Conservation (phyloP, 2,329 filamentous ascomycete species). For the Paraphoma chrysanthemicola region DNA sequence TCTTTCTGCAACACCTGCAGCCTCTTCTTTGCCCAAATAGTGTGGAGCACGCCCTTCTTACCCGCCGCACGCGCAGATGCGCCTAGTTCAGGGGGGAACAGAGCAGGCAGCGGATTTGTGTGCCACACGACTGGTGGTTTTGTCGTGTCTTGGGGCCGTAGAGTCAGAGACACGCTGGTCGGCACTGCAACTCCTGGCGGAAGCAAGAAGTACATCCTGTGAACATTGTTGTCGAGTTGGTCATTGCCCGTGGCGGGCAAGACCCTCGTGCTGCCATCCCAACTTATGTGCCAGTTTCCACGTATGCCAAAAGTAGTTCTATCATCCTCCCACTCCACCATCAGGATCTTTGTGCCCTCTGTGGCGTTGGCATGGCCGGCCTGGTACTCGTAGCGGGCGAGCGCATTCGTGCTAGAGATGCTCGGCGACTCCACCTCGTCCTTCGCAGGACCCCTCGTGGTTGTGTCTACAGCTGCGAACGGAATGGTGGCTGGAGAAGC, state of each 20-base stretch:
- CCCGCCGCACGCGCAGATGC: constrained; percentile 70
- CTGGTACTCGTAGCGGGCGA: constrained; percentile 88
- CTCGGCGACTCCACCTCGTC: constrained; percentile 56
- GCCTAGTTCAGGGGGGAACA: constrained; percentile 80
- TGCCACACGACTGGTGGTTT: constrained; percentile 58
- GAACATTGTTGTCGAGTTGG: constrained; percentile 55
- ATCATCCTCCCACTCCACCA: constrained; percentile 87
- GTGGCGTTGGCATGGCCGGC: constrained; percentile 68
- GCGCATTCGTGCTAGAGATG: constrained; percentile 62
- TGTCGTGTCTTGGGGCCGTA: constrained; percentile 54
- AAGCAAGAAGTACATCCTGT: constrained; percentile 81
- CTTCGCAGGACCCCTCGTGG: constrained; percentile 33
- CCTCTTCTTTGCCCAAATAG: constrained; percentile 86
- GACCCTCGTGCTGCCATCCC: constrained; percentile 80
- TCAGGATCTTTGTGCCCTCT: constrained; percentile 87
- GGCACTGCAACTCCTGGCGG: constrained; percentile 76
- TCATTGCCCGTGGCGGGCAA: constrained; percentile 67
- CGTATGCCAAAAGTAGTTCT: constrained; percentile 54
- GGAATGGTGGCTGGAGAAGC: constrained; percentile 43
- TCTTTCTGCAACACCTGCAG: constrained; percentile 77
- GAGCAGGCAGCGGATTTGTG: constrained; percentile 83
- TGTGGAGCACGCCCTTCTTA: constrained; percentile 83
- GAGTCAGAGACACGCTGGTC: constrained; percentile 71
- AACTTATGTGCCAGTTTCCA: constrained; percentile 78
- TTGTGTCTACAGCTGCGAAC: constrained; percentile 54